These are phyloP conservation scores for Sechiopsis laciniata DNA, from an alignment of 306 rosid species.

Conservation along the genomic window DNA sequence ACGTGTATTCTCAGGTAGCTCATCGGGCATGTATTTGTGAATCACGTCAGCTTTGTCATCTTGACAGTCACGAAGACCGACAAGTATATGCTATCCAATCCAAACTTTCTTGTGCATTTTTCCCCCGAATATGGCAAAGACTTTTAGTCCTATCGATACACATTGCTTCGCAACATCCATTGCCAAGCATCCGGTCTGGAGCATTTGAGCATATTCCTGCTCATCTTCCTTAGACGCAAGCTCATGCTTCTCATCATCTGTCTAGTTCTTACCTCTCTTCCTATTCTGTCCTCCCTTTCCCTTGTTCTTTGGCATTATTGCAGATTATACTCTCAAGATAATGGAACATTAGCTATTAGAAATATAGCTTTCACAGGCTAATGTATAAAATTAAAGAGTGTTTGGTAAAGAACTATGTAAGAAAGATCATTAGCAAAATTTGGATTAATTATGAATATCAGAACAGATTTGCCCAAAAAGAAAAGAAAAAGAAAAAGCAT, in stretches of 20 bases:
- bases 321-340: conserved; percentile 10
- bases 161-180: conserved; percentile 40
- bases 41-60: too few species aligned
- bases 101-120: conserved; percentile 51
- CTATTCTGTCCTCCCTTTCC: conserved; percentile 50
- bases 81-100: conserved; percentile 41
- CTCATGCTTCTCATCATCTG: conserved; percentile 47
- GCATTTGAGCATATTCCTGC: conserved; percentile 47
- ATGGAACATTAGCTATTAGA: conserved; percentile 5
- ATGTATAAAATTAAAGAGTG: not conserved
- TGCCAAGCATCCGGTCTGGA: conserved; percentile 37
- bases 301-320: conserved; percentile 46
- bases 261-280: conserved; percentile 48
- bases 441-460: not conserved
- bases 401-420: not conserved
- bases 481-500: not conserved
- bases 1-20: conserved; percentile 41
- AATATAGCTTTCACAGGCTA: conserved; percentile 10
- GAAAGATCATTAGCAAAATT: not conserved
- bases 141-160: conserved; percentile 41
- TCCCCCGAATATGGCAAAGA: conserved; percentile 39
- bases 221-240: conserved; percentile 48
- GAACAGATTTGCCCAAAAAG: not conserved
- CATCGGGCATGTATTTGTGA: not conserved
- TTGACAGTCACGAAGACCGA: conserved; percentile 29